Evolutionary conservation across 129 eudicot genomes (phyloP), one percentile per base, ranked within the genome.

Genomic region (Erigeron canadensis): DNA sequence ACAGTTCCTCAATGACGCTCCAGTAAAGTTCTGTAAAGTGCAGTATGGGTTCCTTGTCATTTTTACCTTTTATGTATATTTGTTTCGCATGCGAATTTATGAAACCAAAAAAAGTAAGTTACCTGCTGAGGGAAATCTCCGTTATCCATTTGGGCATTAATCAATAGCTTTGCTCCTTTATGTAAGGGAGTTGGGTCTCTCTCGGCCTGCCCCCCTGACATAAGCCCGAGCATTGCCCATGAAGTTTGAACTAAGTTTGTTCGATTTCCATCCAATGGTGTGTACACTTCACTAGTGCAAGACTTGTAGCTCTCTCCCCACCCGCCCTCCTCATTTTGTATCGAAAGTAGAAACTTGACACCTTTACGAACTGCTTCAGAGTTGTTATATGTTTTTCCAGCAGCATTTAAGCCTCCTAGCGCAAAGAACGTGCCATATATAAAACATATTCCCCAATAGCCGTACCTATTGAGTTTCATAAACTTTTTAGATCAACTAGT

Each of bases 231-330:
- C 50, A 63, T 63, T 21, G 68, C 68, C 68, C 68, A 63, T 0
- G 50, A 11, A 16, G 87, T 86, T 71, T 86, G 91, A 34, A 83
- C 87, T 40, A 83, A 66, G 60, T 86, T 83, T 7, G 85, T 86
- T 1, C 72, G 70, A 50, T 86, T 82, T 2, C 71, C 90, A 8
- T 65, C 74, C 50, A 82, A 50, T 6, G 85, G 87, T 54, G 80
- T 77, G 73, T 80, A 86, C 55, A 88, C 88, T 82, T 82, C 82
- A 17, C 65, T 84, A 13, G 88, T 87, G 75, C 88, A 85, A 37
- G 95, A 85, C 63, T 88, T 76, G 18, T 77, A 74, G 78, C 90
- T 82, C 75, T 88, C 90, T 23, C 88, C 95, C 95, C 90, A 88
- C 7, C 95, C 95, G 15, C 90, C 95, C 38, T 85, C 88, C 51